A percentile compares a stretch with the other conserved stretches of the same genome.
Evolutionary conservation across 305 asterid species (phyloP).

Genomic region (Rubia tinctorum): DNA sequence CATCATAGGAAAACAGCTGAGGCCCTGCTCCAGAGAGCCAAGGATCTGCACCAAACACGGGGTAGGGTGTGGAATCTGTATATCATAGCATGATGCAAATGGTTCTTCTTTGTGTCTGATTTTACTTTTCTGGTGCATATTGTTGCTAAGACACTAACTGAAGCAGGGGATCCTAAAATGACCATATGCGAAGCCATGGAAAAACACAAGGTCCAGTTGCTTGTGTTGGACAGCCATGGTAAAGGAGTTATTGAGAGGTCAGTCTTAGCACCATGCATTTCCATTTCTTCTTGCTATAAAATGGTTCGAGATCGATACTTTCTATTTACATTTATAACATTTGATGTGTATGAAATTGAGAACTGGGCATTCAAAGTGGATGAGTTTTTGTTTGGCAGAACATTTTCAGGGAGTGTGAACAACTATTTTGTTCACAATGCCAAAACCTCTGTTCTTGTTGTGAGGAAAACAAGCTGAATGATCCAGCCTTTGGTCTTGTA

Average conservation of each 20-base stretch:
- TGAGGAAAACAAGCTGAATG: conserved; percentile 28
- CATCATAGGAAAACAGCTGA: conserved; percentile 31
- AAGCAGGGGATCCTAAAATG: conserved; percentile 54
- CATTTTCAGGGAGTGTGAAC: conserved; percentile 65
- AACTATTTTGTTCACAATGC: conserved; percentile 56
- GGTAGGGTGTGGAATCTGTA: conserved; percentile 26
- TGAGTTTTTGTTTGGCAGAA: conserved; percentile 30
- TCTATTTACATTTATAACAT: not conserved
- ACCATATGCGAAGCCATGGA: conserved; percentile 49
- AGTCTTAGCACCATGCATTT: not conserved
- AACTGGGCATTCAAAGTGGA: not conserved
- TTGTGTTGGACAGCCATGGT: conserved; percentile 52
- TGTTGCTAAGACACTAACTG: conserved; percentile 35
- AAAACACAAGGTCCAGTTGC: conserved; percentile 34
- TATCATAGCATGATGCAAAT: too few relatives aligned
- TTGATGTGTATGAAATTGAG: not conserved
- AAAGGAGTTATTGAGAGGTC: conserved; percentile 51
- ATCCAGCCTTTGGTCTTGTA: not conserved
- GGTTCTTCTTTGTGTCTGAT: not conserved
- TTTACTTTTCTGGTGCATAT: conserved; percentile 27
- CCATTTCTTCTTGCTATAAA: not conserved
- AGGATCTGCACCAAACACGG: conserved; percentile 36
- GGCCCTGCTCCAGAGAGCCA: conserved; percentile 48
- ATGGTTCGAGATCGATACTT: not conserved
- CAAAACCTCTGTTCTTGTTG: conserved; percentile 54